Evolutionary conservation across 805 yeast genomes (phyloP), one percentile per base, ranked within the genome.

Genomic region (Metschnikowia borealis): DNA sequence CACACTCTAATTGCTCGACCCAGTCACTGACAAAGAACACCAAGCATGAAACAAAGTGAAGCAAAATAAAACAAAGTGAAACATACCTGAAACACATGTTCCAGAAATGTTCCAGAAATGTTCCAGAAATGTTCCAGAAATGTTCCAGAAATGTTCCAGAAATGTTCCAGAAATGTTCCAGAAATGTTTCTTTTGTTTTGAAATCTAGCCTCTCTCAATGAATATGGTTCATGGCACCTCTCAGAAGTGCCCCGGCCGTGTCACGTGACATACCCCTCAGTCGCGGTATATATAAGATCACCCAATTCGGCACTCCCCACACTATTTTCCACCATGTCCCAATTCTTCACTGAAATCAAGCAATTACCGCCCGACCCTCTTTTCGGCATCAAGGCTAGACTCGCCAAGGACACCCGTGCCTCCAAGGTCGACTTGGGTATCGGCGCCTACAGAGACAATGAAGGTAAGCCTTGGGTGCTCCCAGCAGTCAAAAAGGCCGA

Each of bases 341-440:
- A 61, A 34, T 67, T 64, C 55, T 79, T 78, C 56, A 67, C 81
- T 46, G 73, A 76, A 56, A 75, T 87, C 56, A 77, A 76, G 45
- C 80, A 78, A 60, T 71, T 86, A 53, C 96, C 96, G 26, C 86
- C 92, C 31, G 97, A 90, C 68, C 90, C 96, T 6, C 78, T 90
- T 48, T 91, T 90, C 61, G 94, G 87, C 6, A 78, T 90, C 56
- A 87, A 85, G 67, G 84, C 85, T 38, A 76, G 92, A 64, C 82
- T 70, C 62, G 61, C 67, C 21, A 74, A 77, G 37, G 95, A 87
- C 62, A 14, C 77, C 3, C 74, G 92, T 51, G 17, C 76, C 2
- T 69, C 71, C 52, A 91, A 89, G 69, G 96, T 89, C 45, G 96
- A 90, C 65, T 74, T 88, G 59, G 94, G 95, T 36, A 86, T 88